These are phyloP conservation scores for Talaromyces marneffei DNA, from an alignment of 2,329 filamentous ascomycete genomes.

Conservation along the genomic window DNA sequence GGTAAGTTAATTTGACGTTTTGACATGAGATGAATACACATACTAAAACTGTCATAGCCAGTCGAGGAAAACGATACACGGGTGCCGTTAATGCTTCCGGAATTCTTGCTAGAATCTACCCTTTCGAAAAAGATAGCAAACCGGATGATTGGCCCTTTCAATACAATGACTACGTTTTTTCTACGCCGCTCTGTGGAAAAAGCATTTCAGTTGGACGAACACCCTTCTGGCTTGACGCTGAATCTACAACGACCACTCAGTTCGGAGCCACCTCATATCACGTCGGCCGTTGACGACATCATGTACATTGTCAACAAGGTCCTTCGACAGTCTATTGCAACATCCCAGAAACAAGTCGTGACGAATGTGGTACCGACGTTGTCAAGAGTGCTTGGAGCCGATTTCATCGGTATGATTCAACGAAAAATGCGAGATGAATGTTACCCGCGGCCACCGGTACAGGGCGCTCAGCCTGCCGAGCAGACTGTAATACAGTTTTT, in stretches of 20 bases:
- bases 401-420: constrained; percentile 96
- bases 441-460: constrained; percentile 73
- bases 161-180: constrained; percentile 91
- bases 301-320: constrained; percentile 99
- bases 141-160: constrained; percentile 74
- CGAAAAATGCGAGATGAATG: constrained; percentile 96
- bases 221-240: constrained; percentile 71
- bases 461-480: constrained; percentile 79
- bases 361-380: constrained; percentile 72
- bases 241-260: constrained; percentile 66
- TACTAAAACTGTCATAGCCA: constrained; percentile 38
- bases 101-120: constrained; percentile 71
- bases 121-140: constrained; percentile 71
- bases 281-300: constrained; percentile 92
- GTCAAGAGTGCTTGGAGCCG: constrained; percentile 71
- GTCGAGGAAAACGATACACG: constrained; percentile 47
- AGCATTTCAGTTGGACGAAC: constrained; percentile 92
- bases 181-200: constrained; percentile 94
- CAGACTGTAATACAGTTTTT: constrained; percentile 84
- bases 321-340: constrained; percentile 77
- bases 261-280: constrained; percentile 80
- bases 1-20: constrained; percentile 36
- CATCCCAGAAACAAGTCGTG: constrained; percentile 73
- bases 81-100: constrained; percentile 56
- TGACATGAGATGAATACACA: constrained; percentile 1